phyloP scores from a whole-genome alignment of 352 stramenopile species.

The Saprolegnia parasitica region DNA sequence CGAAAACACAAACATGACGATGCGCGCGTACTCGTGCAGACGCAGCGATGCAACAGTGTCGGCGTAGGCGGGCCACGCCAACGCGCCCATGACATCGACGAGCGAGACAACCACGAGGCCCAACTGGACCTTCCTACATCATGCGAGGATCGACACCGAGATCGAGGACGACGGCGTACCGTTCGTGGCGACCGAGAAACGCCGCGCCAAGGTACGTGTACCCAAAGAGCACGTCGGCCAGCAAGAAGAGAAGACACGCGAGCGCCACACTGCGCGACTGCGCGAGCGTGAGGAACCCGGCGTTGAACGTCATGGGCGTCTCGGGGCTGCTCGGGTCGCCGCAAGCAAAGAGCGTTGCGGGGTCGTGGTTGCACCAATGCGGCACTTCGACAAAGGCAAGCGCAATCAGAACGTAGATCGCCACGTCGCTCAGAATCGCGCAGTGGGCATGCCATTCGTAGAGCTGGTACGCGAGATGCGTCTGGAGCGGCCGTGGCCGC shows the following conservation, averaged over 20 bases:
- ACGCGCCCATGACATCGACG: background rate
- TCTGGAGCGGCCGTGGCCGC: slow-evolving; percentile 7
- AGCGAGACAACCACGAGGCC: slow-evolving; percentile 3
- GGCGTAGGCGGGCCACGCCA: background rate
- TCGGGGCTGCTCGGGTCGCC: slow-evolving; percentile 74
- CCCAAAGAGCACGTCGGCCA: slow-evolving; percentile 12
- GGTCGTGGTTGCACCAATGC: slow-evolving; percentile 55
- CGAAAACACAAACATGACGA: slow-evolving; percentile 24
- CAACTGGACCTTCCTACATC: slow-evolving; percentile 1
- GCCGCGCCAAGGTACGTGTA: slow-evolving; percentile 3
- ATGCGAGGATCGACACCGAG: no score
- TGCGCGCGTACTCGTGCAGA: slow-evolving; percentile 14
- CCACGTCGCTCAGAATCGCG: slow-evolving; percentile 37
- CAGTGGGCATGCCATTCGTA: slow-evolving; percentile 40
- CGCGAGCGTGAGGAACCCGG: slow-evolving; percentile 66
- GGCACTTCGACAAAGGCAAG: slow-evolving; percentile 56
- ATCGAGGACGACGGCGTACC: slow-evolving; percentile 11
- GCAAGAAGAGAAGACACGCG: background rate
- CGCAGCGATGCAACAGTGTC: slow-evolving; percentile 5
- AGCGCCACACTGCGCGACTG: slow-evolving; percentile 10
- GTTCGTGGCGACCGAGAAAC: slow-evolving; percentile 18
- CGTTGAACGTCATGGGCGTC: slow-evolving; percentile 73
- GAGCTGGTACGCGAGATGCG: background rate
- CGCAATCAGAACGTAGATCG: slow-evolving; percentile 44
- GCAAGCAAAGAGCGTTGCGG: slow-evolving; percentile 34